Base-by-base conservation (phyloP, 371 early-diverging fungal genomes). In the Apophysomyces elegans region DNA sequence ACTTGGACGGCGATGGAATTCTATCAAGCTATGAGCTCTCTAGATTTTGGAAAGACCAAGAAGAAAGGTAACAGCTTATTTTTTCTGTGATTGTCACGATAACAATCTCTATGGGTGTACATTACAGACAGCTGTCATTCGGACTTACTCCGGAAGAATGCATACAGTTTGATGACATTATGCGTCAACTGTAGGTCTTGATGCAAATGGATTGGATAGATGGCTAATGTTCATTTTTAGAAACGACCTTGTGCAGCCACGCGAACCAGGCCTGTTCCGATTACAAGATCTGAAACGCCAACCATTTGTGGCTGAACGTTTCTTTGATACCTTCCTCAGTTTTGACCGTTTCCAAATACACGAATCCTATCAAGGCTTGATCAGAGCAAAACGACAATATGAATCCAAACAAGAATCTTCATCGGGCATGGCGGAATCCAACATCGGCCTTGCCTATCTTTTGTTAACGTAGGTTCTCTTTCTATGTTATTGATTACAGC, bases 1-100 rank as follows among this genome's bases (percentile, higher is more conserved):
- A 96, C 70, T 66, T 90, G 6, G 96, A 96, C 71, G 90, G 91
- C 8, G 96, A 96, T 77, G 96, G 95, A 4, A 62, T 89, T 3
- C 74, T 96, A 13, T 84, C 88, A 12, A 79, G 90, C 21, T 91
- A 89, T 74, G 97, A 96, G 74, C 70, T 96, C 11, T 81, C 86
- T 44, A 81, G 88, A 56, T 89, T 95, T 70, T 96, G 86, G 76
- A 86, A 88, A 37, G 94, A 95, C 66, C 95, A 95, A 71, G 80
- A 72, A 13, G 65, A 45, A 68, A 74, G 64, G 77, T 77, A 74
- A 43, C 4, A 37, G 6, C 50, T 32, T 61, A 56, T 45, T 64
- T 45, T 54, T 60, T 37, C 50, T 41, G 54, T 13, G n/a, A 45
- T n/a, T 6, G 5, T 13, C 6, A 45, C n/a, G 4, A 45, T 45